Base-by-base conservation (phyloP, 805 yeast genomes). In the Kurtzmaniella cleridarum region DNA sequence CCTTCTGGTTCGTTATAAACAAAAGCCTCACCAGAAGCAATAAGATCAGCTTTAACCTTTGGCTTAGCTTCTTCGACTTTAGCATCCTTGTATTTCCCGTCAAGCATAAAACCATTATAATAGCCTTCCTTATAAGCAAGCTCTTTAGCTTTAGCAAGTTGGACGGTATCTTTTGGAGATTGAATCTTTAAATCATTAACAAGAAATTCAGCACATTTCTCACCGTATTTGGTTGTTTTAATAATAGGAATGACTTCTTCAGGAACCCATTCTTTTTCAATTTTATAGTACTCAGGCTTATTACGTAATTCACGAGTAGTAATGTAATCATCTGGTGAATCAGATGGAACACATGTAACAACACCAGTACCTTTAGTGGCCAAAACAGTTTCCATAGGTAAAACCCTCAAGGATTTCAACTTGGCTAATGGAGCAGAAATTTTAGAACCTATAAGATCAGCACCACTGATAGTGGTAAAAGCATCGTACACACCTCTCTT, bases 281-380 rank as follows among this genome's bases (percentile, higher is more conserved):
- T 85, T 39, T 80, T 77, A 62, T 91, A 90, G 63, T 80, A 91
- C 54, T 88, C 97, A 26, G 97, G 84, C 69, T 91, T 91, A 71
- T 87, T 80, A 52, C 75, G 75, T 53, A 93, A 76, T 50, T 93
- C 98, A 54, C 72, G 73, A 35, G 84, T 76, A 43, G 96, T 93
- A 64, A 91, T 81, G 59, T 55, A 93, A 71, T 93, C 98, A 70
- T 93, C 98, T 44, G 98, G 98, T 41, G 98, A 90, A 64, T 90
- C 96, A n/a, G 96, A 83, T 46, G 98, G 98, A 46, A 90, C 98
- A 72, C 96, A 93, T 5, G 98, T 91, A 42, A 93, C 98, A 34
- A 93, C 97, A 72, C 98, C 98, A 34, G 98, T 93, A 76, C 98
- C 98, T 72, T 93, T 93, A 41, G 80, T 74, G 30, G 95, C 95